Base-by-base conservation (phyloP, 2,329 filamentous ascomycete genomes). In the Cladophialophora exuberans region DNA sequence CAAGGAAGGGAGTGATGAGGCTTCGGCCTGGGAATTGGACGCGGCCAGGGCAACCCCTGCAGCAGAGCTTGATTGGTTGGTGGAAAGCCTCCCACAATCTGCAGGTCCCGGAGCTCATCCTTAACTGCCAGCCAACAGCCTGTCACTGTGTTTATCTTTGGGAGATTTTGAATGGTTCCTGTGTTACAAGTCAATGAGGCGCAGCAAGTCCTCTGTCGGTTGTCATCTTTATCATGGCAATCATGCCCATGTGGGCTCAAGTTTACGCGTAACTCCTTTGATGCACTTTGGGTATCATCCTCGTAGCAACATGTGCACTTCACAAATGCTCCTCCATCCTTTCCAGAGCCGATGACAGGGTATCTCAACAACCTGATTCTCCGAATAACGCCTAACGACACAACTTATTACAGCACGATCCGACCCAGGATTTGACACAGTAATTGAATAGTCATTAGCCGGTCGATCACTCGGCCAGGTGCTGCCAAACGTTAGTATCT, bases 381-480 rank as follows among this genome's bases (percentile, higher is more conserved):
- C n/a, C n/a, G n/a, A n/a, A n/a, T n/a, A n/a, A n/a, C n/a, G n/a
- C n/a, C n/a, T n/a, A n/a, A n/a, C n/a, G n/a, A n/a, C n/a, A n/a
- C n/a, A n/a, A n/a, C n/a, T n/a, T n/a, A n/a, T n/a, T n/a, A n/a
- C n/a, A n/a, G n/a, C n/a, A n/a, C n/a, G n/a, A n/a, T n/a, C n/a
- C n/a, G n/a, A n/a, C n/a, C n/a, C n/a, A n/a, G n/a, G n/a, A n/a
- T n/a, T n/a, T n/a, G n/a, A n/a, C n/a, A n/a, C n/a, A n/a, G n/a
- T n/a, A n/a, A n/a, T n/a, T n/a, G n/a, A n/a, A n/a, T n/a, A n/a
- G n/a, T n/a, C n/a, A n/a, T n/a, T n/a, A n/a, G n/a, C 1, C 11
- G 13, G 28, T 7, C 31, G 68, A 65, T 39, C 66, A 70, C 41
- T 74, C 73, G 4, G 72, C 72, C 60, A 75, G 59, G 57, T 76